Percentiles rank a stretch among this genome's conserved stretches.
Evolutionary conservation across 805 yeast genomes (phyloP).

Genomic region (Clavispora vitiphila): DNA sequence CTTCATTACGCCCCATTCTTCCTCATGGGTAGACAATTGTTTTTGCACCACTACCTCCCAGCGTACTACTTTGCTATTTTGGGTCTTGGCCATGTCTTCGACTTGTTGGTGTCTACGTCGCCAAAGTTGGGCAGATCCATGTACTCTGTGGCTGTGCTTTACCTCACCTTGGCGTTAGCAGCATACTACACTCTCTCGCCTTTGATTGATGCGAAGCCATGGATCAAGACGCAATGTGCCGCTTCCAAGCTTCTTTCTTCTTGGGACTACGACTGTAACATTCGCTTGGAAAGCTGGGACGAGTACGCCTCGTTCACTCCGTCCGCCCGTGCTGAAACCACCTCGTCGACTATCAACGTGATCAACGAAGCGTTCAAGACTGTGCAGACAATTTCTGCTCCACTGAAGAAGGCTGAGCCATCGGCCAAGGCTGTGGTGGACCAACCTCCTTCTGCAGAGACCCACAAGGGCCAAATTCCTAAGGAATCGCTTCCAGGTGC

Average conservation of each 20-base stretch:
- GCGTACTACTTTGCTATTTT: conserved; percentile 84
- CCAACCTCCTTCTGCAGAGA: conserved; percentile 14
- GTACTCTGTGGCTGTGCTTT: conserved; percentile 40
- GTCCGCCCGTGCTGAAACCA: background rate
- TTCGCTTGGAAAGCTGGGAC: conserved; percentile 37
- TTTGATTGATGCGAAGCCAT: conserved; percentile 68
- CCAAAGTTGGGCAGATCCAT: conserved; percentile 41
- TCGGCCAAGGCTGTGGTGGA: conserved; percentile 6
- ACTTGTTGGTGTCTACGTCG: conserved; percentile 38
- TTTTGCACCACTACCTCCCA: conserved; percentile 91
- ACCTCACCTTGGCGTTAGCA: conserved; percentile 45
- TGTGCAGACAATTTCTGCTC: conserved; percentile 5
- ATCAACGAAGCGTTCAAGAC: conserved; percentile 1
- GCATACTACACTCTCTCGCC: conserved; percentile 66
- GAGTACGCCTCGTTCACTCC: conserved; percentile 18
- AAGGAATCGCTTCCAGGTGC: conserved; percentile 2
- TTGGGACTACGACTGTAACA: conserved; percentile 89
- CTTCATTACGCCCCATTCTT: conserved; percentile 71
- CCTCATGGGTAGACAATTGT: conserved; percentile 89
- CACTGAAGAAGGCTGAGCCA: conserved; percentile 10
- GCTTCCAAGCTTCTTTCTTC: conserved; percentile 51
- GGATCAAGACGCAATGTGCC: conserved; percentile 71
- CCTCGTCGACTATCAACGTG: background rate
- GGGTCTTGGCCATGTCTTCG: conserved; percentile 66
- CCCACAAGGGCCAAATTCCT: conserved; percentile 11